These are phyloP conservation scores for Hypoxylon sp. DNA, from an alignment of 2,329 filamentous ascomycete genomes.

Conservation along the genomic window DNA sequence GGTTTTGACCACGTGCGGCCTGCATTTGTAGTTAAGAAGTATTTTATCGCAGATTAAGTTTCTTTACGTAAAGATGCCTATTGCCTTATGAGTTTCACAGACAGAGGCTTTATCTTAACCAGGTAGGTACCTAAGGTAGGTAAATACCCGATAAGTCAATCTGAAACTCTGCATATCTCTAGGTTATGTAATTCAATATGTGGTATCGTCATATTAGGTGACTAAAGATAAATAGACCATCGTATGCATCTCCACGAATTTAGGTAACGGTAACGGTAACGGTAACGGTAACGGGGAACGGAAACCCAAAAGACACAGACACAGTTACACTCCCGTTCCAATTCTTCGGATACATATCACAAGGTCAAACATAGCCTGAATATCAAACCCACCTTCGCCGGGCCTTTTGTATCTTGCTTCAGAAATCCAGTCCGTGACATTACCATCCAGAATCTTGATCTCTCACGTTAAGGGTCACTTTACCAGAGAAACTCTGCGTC, in stretches of 20 bases:
- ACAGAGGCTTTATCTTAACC: background rate
- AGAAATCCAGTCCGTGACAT: background rate
- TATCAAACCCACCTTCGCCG: background rate
- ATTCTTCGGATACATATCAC: background rate
- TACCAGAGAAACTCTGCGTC: background rate
- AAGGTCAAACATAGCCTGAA: background rate
- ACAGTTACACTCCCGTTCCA: background rate
- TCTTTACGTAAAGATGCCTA: slow-evolving; percentile 21
- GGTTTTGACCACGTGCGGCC: slow-evolving; percentile 28
- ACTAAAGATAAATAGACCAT: background rate
- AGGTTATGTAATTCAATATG: background rate
- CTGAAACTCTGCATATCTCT: background rate
- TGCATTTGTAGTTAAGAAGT: no score
- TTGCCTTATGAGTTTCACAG: background rate
- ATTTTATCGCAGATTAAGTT: slow-evolving; percentile 26
- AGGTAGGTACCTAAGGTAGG: no score
- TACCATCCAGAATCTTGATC: background rate
- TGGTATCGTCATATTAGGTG: background rate
- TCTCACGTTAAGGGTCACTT: background rate
- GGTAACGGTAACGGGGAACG: no score
- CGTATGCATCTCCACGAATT: background rate
- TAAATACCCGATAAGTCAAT: slow-evolving; percentile 10
- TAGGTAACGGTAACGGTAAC: no score
- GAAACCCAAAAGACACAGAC: no score
- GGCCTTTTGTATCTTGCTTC: background rate